Evolutionary conservation across 2,329 filamentous ascomycete genomes (phyloP).

Genomic region (Nakataea oryzae): DNA sequence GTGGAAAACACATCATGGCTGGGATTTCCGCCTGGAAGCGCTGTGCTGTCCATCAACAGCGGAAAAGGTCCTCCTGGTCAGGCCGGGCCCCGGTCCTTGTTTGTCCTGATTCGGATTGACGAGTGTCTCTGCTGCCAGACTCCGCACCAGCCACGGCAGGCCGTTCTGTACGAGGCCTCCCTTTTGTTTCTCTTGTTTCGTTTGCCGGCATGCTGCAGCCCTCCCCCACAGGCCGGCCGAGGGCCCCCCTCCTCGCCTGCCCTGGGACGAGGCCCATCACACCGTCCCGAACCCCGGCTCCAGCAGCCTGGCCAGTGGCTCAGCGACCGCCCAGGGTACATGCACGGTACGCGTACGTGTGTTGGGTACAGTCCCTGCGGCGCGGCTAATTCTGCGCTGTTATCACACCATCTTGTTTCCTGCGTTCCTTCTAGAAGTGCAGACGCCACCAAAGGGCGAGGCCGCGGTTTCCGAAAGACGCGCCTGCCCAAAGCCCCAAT

Average conservation of each 20-base stretch:
- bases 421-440: not conserved
- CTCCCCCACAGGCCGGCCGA: not conserved
- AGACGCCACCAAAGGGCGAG: too few relatives aligned
- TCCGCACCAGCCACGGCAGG: not conserved
- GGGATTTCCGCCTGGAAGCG: too few relatives aligned
- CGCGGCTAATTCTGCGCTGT: not conserved
- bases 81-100: not conserved
- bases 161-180: not conserved
- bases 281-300: not conserved
- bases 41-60: too few relatives aligned
- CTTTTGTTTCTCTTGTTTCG: not conserved
- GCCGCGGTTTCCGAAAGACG: too few relatives aligned
- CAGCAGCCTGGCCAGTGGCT: not conserved
- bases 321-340: not conserved
- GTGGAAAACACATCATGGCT: too few relatives aligned
- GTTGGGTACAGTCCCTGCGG: not conserved
- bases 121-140: too few relatives aligned
- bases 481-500: not conserved
- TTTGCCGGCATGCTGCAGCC: not conserved
- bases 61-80: too few relatives aligned
- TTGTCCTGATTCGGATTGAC: not conserved
- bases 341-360: not conserved
- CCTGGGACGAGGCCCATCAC: not conserved
- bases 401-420: not conserved
- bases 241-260: too few relatives aligned